A percentile compares a stretch with the other conserved stretches of the same genome.
Conservation (phyloP, 164 flowering plant genomes). For the Tetrastigma voinierianum region DNA sequence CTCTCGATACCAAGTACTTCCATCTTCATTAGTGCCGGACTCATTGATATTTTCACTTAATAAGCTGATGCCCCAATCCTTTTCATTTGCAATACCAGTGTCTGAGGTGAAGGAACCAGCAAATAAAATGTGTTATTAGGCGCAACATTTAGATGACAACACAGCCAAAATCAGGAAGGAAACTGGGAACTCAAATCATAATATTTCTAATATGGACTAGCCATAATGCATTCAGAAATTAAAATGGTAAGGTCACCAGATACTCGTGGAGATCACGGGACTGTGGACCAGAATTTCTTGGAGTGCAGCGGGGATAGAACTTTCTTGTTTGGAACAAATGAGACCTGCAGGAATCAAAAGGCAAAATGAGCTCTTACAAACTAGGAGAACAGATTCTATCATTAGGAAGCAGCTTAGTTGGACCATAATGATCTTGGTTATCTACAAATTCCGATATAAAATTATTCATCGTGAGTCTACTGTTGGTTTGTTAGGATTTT, state of each 20-base stretch:
- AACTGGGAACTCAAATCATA: background rate
- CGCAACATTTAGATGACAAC: background rate
- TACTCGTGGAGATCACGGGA: constrained; percentile 95
- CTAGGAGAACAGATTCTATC: background rate
- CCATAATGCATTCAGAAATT: background rate
- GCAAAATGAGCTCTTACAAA: constrained; percentile 3
- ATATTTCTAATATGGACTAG: background rate
- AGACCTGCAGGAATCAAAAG: constrained; percentile 36
- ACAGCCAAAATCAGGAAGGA: constrained; percentile 4
- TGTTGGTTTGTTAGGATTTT: too few relatives aligned
- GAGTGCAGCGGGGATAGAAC: constrained; percentile 73
- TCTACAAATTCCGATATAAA: too few relatives aligned
- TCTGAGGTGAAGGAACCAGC: constrained; percentile 36
- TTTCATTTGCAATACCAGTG: constrained; percentile 95
- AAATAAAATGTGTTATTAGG: background rate
- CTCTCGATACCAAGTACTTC: constrained; percentile 96
- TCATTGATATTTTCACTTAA: constrained; percentile 67
- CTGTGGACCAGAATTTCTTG: constrained; percentile 72
- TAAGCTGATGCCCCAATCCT: constrained; percentile 90
- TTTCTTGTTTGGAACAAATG: constrained; percentile 59
- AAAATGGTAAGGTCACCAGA: background rate
- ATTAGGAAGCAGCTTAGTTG: background rate
- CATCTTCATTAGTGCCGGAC: constrained; percentile 90
- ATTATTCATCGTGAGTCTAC: too few relatives aligned
- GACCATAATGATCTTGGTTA: too few relatives aligned